These are phyloP conservation scores for Orbilia oligospora DNA, from an alignment of 2,329 filamentous ascomycete genomes.

Conservation along the genomic window DNA sequence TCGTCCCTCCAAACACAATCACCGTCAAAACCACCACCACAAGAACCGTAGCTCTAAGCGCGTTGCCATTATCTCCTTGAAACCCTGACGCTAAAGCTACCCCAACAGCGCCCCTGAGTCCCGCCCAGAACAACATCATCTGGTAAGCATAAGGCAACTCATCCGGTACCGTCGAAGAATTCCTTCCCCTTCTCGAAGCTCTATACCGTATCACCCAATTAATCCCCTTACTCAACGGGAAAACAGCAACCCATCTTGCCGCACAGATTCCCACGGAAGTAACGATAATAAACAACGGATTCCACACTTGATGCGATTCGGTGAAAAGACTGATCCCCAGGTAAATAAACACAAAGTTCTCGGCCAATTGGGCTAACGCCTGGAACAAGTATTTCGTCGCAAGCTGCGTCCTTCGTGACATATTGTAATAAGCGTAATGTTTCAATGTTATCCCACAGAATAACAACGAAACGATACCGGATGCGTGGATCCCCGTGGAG, in stretches of 20 bases:
- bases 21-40: conserved; percentile 97
- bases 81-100: conserved; percentile 93
- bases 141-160: conserved; percentile 96
- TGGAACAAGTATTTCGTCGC: conserved; percentile 99
- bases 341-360: conserved; percentile 99
- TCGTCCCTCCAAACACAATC: conserved; percentile 98
- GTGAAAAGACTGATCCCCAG: conserved; percentile 95
- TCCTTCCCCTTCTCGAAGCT: conserved; percentile 80
- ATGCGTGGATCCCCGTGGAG: conserved; percentile 94
- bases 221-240: conserved; percentile 88
- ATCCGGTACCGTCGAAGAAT: conserved; percentile 70
- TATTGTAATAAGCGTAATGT: conserved; percentile 99
- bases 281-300: conserved; percentile 94
- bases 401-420: conserved; percentile 96
- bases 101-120: conserved; percentile 92
- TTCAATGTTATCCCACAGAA: conserved; percentile 99
- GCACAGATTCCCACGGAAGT: conserved; percentile 92
- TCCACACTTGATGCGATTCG: conserved; percentile 87
- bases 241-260: conserved; percentile 93
- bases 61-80: conserved; percentile 83
- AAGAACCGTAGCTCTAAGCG: conserved; percentile 92
- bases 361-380: conserved; percentile 91
- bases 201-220: conserved; percentile 94
- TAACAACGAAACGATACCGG: conserved; percentile 93
- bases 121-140: conserved; percentile 99